phyloP scores from a whole-genome alignment of 345 rosid species.

The Pistacia vera region DNA sequence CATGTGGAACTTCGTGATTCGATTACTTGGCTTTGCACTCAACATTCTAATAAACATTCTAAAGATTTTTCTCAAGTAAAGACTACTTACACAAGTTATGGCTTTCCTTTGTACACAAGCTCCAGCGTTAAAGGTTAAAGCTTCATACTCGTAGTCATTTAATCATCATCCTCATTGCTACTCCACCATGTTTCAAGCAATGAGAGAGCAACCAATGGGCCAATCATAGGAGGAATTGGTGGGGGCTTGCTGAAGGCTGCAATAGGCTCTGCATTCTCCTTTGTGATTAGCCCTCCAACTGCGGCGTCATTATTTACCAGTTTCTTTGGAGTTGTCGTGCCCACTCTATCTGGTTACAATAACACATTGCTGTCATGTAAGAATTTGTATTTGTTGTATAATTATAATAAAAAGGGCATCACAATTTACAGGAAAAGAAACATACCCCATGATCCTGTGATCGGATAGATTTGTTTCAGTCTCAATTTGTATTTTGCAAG shows the following conservation, averaged over 20 bases:
- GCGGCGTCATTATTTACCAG: slow-evolving; percentile 19
- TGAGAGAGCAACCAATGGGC: slow-evolving; percentile 56
- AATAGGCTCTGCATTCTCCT: slow-evolving; percentile 44
- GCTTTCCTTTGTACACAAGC: background rate
- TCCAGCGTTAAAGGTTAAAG: background rate
- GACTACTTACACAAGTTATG: slow-evolving; percentile 5
- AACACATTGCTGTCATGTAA: background rate
- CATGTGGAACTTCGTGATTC: slow-evolving; percentile 40
- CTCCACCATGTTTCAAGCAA: slow-evolving; percentile 49
- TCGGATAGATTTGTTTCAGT: slow-evolving; percentile 34
- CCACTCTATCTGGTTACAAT: slow-evolving; percentile 36
- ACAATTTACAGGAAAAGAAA: background rate
- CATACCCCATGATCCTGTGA: slow-evolving; percentile 43
- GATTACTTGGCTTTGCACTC: slow-evolving; percentile 36
- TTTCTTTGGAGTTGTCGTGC: slow-evolving; percentile 47
- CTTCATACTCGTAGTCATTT: slow-evolving; percentile 9
- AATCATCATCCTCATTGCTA: slow-evolving; percentile 43
- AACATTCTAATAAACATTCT: slow-evolving; percentile 37
- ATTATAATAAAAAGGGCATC: background rate
- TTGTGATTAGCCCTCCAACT: slow-evolving; percentile 17
- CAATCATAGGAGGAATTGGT: slow-evolving; percentile 47
- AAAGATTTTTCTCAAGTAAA: slow-evolving; percentile 43
- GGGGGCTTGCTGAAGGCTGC: slow-evolving; percentile 66
- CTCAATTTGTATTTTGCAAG: slow-evolving; percentile 35
- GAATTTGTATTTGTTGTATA: background rate